Evolutionary conservation across 345 rosid species (phyloP).

Genomic region (Populus euphratica): DNA sequence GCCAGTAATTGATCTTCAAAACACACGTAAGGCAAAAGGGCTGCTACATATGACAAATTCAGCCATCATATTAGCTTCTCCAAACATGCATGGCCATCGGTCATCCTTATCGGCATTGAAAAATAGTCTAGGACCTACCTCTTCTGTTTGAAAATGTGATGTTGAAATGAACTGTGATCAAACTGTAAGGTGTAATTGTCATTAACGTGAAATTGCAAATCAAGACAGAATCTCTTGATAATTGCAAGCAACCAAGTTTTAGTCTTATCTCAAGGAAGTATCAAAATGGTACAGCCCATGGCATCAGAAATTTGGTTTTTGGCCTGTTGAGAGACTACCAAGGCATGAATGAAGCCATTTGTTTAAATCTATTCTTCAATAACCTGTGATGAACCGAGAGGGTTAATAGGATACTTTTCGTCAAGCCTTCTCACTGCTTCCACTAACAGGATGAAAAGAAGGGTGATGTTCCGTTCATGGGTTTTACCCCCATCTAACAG

Average conservation of each 20-base stretch:
- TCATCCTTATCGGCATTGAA: neutral
- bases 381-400: neutral
- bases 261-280: neutral
- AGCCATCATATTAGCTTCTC: neutral
- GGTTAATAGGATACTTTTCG: neutral
- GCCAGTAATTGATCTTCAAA: neutral
- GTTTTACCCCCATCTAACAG: neutral
- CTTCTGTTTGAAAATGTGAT: neutral
- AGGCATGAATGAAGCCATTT: neutral
- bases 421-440: neutral
- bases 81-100: neutral
- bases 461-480: neutral
- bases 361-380: neutral
- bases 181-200: neutral
- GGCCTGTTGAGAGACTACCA: neutral
- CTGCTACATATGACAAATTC: neutral
- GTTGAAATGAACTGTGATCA: neutral
- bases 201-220: neutral
- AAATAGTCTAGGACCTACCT: neutral
- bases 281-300: neutral
- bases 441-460: neutral
- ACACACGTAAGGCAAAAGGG: neutral
- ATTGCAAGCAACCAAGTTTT: neutral
- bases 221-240: neutral
- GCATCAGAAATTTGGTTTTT: neutral